Evolutionary conservation across 352 stramenopile species (phyloP), one percentile per base, ranked within the genome.

Genomic region (Sclerospora graminicola): DNA sequence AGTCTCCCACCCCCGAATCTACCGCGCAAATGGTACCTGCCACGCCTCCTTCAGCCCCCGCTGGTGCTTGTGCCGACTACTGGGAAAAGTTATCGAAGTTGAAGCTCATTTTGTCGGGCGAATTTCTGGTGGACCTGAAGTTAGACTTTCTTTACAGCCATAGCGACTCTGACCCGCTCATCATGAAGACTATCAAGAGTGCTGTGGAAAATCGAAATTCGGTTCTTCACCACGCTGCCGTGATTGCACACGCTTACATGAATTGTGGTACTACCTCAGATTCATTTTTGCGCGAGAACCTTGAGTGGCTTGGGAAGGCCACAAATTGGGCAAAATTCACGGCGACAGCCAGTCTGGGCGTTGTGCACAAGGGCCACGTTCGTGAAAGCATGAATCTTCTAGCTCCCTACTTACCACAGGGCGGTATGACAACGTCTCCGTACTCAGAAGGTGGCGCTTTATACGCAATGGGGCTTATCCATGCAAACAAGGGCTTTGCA

Each of bases 291-390:
- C 85, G 96, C 26, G 91, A 99, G 51, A 97, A 99, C 75, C 79
- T 99, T 10, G 95, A 99, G 48, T 99, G 96, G 95, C 89, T 99
- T 49, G 96, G 93, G 18, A 98, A 98, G 57, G 95, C 96, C 7
- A 96, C 83, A 41, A 98, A 99, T 75, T 99, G 97, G 96, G 95
- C 95, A 40, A 98, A 99, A 70, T 99, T 99, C 56, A 98, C 91
- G 5, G 95, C 96, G 15, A 99, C 95, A 5, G 95, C 95, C 13
- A 97, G 84, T 47, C 81, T 99, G n/a, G 97, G 96, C 45, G 95
- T 99, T 26, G 87, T 99, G 30, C 96, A 99, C 78, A 95, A 96
- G 44, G 94, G 94, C 30, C 96, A 99, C 56, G 84, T 98, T 45
- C 93, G 95, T 45, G 94, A 98, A 66, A 96, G 84, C 57, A 99